Percentiles rank a stretch among this genome's conserved stretches.
phyloP scores from a whole-genome alignment of 495 filamentous ascomycete genomes.

The Saxispiralis lemnorum region DNA sequence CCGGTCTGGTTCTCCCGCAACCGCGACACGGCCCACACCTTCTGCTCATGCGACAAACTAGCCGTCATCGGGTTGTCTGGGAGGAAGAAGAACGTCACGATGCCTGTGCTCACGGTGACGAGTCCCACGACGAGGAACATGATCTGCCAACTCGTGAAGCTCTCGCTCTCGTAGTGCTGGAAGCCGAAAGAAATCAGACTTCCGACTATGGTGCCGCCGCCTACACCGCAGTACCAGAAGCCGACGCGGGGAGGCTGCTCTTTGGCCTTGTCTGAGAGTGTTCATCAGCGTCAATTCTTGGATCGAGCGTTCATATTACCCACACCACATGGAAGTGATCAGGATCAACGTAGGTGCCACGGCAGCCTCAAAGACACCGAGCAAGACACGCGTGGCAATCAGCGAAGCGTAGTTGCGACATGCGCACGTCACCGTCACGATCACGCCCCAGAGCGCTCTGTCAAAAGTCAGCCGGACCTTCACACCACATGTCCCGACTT shows the following conservation, averaged over 20 bases:
- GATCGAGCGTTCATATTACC: not conserved
- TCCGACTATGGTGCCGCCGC: slow-evolving; percentile 3
- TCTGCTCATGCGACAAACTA: not conserved
- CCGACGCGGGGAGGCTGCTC: not conserved
- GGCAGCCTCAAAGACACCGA: slow-evolving; percentile 7
- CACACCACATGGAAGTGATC: slow-evolving; percentile 10
- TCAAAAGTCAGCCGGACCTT: no score
- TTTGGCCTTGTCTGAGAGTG: not conserved
- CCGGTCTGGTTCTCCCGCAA: slow-evolving; percentile 11
- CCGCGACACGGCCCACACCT: slow-evolving; percentile 3
- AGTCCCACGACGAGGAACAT: no score
- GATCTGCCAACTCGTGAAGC: not conserved
- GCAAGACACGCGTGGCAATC: not conserved
- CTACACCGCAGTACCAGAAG: slow-evolving; percentile 3
- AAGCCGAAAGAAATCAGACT: slow-evolving; percentile 7
- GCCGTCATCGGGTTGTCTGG: slow-evolving; percentile 6
- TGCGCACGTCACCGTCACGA: not conserved
- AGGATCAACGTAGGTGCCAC: slow-evolving; percentile 4
- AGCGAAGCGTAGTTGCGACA: not conserved
- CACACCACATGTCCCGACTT: no score
- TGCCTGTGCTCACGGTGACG: no score
- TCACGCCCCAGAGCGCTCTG: slow-evolving; percentile 1
- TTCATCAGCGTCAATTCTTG: no score
- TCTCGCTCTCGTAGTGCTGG: not conserved
- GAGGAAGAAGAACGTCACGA: slow-evolving; percentile 6